Conservation (phyloP, 345 rosid species). For the Melaleuca alternifolia region DNA sequence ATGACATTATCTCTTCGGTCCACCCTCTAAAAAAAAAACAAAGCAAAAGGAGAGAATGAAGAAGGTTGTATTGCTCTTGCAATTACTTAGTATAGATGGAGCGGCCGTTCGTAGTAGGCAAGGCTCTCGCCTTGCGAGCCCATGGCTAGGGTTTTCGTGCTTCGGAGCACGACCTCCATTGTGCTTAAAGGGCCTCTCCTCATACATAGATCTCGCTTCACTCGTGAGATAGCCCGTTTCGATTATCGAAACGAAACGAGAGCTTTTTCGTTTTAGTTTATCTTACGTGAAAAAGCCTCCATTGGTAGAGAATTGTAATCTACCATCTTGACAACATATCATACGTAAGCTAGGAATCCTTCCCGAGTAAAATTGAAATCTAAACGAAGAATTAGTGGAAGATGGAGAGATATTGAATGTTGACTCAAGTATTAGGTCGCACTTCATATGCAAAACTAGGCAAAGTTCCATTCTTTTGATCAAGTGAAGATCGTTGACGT, state of each 20-base stretch:
- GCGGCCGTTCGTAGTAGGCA: not conserved
- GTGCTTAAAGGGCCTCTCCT: not conserved
- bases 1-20: not conserved
- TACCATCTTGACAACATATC: fast-evolving
- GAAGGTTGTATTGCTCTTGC: not conserved
- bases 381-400: not conserved
- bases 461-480: not conserved
- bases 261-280: not conserved
- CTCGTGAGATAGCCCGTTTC: not conserved
- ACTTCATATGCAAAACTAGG: not conserved
- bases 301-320: not conserved
- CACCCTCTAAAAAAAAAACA: not conserved
- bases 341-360: not conserved
- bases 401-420: not conserved
- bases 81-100: not conserved
- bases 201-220: not conserved
- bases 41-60: not conserved
- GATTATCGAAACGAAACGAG: not conserved
- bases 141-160: not conserved
- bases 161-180: not conserved
- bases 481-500: not conserved
- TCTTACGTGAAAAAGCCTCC: not conserved
- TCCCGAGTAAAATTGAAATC: not conserved
- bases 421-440: not conserved
- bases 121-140: not conserved